Base-by-base conservation (phyloP, 1,284 basidiomycete species). In the Sanghuangporus sanghuang region DNA sequence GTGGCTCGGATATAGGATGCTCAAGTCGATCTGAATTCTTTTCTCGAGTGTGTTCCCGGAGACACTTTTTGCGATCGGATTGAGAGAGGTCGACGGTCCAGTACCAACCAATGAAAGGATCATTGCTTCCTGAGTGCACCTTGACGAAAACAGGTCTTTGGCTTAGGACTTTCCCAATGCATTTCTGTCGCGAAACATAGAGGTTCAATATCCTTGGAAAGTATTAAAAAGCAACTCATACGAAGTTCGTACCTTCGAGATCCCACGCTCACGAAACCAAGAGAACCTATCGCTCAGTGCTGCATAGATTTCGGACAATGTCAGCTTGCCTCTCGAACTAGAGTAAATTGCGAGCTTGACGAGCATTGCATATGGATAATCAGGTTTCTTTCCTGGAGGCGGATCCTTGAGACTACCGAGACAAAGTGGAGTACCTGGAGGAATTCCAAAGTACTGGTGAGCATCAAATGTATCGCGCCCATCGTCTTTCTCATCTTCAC, bases 81-180 rank as follows among this genome's bases (percentile, higher is more conserved):
- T 77, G 73, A 1, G 80, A 79, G 57, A 83, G 73, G 68, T 89
- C 85, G 48, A 91, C 77, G 50, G 78, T 77, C 89, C 90, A 92
- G 69, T 90, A 90, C 46, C 78, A 81, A 1, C 90, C 90, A 68
- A 89, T 89, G 0, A 89, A 89, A 1, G 87, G 87, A 68, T 89
- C 85, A 0, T 82, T 85, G 57, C 87, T 80, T 0, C 86, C 85
- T 27, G 87, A 80, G 7, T 78, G 74, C 4, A 83, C 80, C 60
- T 85, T 85, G 63, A 81, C 75, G 74, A 96, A 97, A 66, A 91
- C 87, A 69, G 27, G 90, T 86, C 74, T 95, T 90, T 40, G 96
- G 77, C 1, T 91, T 94, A 2, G 97, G 79, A 67, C 91, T 93
- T 74, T 97, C 95, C 21, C 83, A 62, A 97, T 93, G 6, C 93